phyloP scores from a whole-genome alignment of 1,284 basidiomycete species.

The Xerocomus minutiporus region DNA sequence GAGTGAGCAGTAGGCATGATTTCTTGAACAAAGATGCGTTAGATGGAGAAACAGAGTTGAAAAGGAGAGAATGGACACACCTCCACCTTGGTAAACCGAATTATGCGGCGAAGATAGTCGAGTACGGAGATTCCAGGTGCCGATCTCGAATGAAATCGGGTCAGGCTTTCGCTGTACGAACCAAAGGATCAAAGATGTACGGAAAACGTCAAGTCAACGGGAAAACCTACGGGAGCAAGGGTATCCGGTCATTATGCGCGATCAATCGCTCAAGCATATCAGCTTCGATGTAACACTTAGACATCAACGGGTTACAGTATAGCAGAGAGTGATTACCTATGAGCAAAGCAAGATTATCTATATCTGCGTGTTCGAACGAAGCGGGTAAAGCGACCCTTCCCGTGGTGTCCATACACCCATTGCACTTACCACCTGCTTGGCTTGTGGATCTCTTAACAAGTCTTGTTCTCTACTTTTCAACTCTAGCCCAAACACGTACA shows the following conservation, averaged over 20 bases:
- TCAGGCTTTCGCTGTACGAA: conserved; percentile 67
- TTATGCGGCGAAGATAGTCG: conserved; percentile 89
- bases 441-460: conserved; percentile 12
- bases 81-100: conserved; percentile 90
- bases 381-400: conserved; percentile 70
- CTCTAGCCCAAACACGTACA: conserved; percentile 15
- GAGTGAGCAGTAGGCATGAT: conserved; percentile 81
- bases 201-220: conserved; percentile 5
- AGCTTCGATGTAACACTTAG: conserved; percentile 43
- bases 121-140: conserved; percentile 80
- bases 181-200: conserved; percentile 24
- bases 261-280: conserved; percentile 93
- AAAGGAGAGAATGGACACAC: conserved; percentile 39
- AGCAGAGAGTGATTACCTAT: conserved; percentile 55
- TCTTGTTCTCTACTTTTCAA: no score
- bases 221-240: conserved; percentile 66
- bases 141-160: conserved; percentile 89
- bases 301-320: conserved; percentile 17
- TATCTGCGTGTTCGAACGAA: conserved; percentile 70
- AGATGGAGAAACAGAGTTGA: neutral
- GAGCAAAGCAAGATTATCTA: conserved; percentile 79
- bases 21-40: conserved; percentile 46
- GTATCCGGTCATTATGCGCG: conserved; percentile 90
- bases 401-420: conserved; percentile 73
- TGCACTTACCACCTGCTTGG: conserved; percentile 41